A percentile compares a stretch with the other conserved stretches of the same genome.
Evolutionary conservation across 805 yeast genomes (phyloP).

Genomic region (Spathaspora gorwiae): DNA sequence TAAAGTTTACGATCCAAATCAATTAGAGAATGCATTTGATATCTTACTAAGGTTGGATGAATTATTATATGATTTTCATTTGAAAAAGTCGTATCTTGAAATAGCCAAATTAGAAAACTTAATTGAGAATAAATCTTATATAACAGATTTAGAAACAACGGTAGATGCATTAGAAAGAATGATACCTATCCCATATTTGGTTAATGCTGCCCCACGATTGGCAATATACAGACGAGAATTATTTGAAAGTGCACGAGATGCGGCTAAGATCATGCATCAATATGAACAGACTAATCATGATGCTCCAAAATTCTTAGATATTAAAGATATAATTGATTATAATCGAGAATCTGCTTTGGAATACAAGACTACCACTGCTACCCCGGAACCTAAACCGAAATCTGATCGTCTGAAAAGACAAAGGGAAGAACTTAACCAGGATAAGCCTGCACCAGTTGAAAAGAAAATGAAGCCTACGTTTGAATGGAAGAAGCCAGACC

Average conservation of each 20-base stretch:
- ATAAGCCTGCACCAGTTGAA: not conserved
- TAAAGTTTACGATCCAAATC: constrained; percentile 4
- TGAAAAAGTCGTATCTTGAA: constrained; percentile 21
- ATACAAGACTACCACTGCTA: not conserved
- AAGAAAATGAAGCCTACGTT: not conserved
- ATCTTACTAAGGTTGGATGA: constrained; percentile 23
- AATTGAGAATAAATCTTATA: constrained; percentile 6
- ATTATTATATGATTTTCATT: constrained; percentile 20
- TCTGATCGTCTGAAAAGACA: not conserved
- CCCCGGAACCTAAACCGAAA: not conserved
- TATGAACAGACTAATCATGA: constrained; percentile 3
- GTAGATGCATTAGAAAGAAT: constrained; percentile 16
- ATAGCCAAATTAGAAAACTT: constrained; percentile 10
- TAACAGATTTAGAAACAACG: constrained; percentile 14
- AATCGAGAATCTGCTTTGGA: too few relatives aligned
- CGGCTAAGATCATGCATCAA: constrained; percentile 21
- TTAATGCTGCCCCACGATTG: constrained; percentile 12
- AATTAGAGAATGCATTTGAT: constrained; percentile 11
- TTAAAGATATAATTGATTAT: not conserved
- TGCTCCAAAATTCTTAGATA: not conserved
- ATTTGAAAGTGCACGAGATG: constrained; percentile 27
- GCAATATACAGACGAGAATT: constrained; percentile 26
- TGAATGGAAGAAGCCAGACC: not conserved
- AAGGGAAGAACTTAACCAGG: not conserved
- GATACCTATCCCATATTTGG: constrained; percentile 19